These are phyloP conservation scores for Leucosporidium scottii DNA, from an alignment of 768 basidiomycete species.

Conservation along the genomic window DNA sequence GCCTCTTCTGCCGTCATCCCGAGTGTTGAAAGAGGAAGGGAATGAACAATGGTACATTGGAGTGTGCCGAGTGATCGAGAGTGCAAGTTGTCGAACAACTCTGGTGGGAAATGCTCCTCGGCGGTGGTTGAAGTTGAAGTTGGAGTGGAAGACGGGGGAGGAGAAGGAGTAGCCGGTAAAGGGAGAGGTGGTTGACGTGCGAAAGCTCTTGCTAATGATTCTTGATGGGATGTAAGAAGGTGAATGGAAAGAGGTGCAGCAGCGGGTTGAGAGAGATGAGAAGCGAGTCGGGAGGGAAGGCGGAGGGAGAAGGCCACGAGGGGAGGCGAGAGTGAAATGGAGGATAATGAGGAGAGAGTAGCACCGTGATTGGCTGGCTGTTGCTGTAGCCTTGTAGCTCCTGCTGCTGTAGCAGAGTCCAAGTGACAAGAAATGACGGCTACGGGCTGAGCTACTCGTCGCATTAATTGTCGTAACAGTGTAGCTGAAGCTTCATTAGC, in stretches of 20 bases:
- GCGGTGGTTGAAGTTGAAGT: slow-evolving; percentile 47
- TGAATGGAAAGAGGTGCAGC: slow-evolving; percentile 59
- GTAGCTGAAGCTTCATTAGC: not conserved
- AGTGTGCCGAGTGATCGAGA: slow-evolving; percentile 59
- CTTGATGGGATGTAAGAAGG: slow-evolving; percentile 64
- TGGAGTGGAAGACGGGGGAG: slow-evolving; percentile 40
- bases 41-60: slow-evolving; percentile 61
- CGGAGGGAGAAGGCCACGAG: slow-evolving; percentile 84
- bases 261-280: slow-evolving; percentile 47
- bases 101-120: slow-evolving; percentile 44
- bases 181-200: slow-evolving; percentile 50
- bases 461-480: not conserved
- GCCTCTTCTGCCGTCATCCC: slow-evolving; percentile 25
- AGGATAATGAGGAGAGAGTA: slow-evolving; percentile 87
- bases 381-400: slow-evolving; percentile 4
- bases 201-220: slow-evolving; percentile 58
- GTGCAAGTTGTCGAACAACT: slow-evolving; percentile 32
- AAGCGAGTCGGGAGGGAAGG: slow-evolving; percentile 79
- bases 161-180: slow-evolving; percentile 39
- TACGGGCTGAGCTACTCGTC: not conserved
- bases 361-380: slow-evolving; percentile 63
- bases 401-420: not conserved
- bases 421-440: not conserved
- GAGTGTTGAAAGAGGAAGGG: slow-evolving; percentile 56
- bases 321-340: slow-evolving; percentile 84